Evolutionary conservation across 1,284 basidiomycete species (phyloP).

Genomic region (Bondarzewia mesenterica): DNA sequence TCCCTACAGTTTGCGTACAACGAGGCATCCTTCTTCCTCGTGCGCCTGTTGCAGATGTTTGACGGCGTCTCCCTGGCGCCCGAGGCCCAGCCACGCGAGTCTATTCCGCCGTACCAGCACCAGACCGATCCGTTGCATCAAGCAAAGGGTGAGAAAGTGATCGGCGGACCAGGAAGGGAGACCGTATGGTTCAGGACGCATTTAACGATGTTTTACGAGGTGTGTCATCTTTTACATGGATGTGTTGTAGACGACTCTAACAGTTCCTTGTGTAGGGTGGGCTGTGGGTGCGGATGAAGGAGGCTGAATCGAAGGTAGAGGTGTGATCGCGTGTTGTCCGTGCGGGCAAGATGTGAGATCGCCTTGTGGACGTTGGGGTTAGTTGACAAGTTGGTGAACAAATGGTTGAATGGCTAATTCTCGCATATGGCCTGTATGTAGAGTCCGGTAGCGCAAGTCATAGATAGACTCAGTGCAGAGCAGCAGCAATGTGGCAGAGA

Average conservation of each 20-base stretch:
- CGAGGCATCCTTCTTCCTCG: conserved; percentile 30
- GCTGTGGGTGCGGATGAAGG: background rate
- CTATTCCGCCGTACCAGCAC: conserved; percentile 31
- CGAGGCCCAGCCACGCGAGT: conserved; percentile 18
- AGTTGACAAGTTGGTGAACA: too few species aligned
- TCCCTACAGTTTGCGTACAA: conserved; percentile 29
- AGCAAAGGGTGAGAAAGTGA: conserved; percentile 18
- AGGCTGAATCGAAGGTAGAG: too few species aligned
- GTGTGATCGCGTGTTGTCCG: too few species aligned
- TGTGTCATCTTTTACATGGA: conserved; percentile 12
- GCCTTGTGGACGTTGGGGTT: too few species aligned
- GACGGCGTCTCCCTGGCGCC: conserved; percentile 22
- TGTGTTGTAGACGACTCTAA: background rate
- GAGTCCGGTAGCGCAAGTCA: too few species aligned
- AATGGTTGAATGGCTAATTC: too few species aligned
- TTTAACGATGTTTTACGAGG: conserved; percentile 34
- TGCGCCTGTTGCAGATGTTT: conserved; percentile 31
- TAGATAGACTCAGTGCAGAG: too few species aligned
- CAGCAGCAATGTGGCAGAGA: too few species aligned
- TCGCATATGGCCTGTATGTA: too few species aligned
- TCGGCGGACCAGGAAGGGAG: conserved; percentile 22
- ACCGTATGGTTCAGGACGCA: conserved; percentile 13
- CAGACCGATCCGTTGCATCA: conserved; percentile 32
- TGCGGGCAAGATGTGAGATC: too few species aligned
- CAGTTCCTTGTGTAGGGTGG: background rate